Percentiles rank a stretch among this genome's conserved stretches.
Evolutionary conservation across 805 yeast species (phyloP).

Genomic region (Hagleromyces aurorensis): DNA sequence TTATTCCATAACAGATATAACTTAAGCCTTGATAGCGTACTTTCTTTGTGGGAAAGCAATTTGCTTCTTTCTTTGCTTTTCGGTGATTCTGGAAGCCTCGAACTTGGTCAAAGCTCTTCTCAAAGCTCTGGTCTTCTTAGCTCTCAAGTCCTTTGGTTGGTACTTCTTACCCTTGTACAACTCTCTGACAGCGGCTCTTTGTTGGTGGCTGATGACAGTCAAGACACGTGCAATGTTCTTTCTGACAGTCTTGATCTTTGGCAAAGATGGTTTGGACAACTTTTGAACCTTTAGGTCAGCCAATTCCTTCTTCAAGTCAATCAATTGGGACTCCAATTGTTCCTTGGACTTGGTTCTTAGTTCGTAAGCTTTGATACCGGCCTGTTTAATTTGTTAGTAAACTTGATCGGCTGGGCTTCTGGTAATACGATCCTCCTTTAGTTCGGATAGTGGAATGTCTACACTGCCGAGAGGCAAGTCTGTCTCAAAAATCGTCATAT

Average conservation of each 20-base stretch:
- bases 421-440: slow-evolving; percentile 1
- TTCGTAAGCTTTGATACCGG: slow-evolving; percentile 92
- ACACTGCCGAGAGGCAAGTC: slow-evolving; percentile 1
- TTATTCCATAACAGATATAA: slow-evolving; percentile 5
- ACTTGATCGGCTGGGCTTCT: not conserved
- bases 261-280: slow-evolving; percentile 83
- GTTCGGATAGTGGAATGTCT: slow-evolving; percentile 2
- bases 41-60: slow-evolving; percentile 97
- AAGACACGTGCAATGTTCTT: slow-evolving; percentile 97
- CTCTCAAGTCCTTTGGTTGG: slow-evolving; percentile 98
- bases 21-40: slow-evolving; percentile 97
- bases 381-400: slow-evolving; percentile 34
- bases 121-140: slow-evolving; percentile 99
- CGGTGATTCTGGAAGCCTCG: slow-evolving; percentile 78
- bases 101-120: slow-evolving; percentile 90
- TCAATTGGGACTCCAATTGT: slow-evolving; percentile 88
- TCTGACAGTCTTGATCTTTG: slow-evolving; percentile 95
- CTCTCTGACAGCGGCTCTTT: slow-evolving; percentile 90
- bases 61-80: slow-evolving; percentile 83
- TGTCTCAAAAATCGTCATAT: slow-evolving; percentile 1
- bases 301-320: slow-evolving; percentile 93
- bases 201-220: slow-evolving; percentile 93
- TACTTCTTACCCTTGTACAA: slow-evolving; percentile 92
- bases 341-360: slow-evolving; percentile 95
- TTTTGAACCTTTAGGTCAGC: slow-evolving; percentile 95